Base-by-base conservation (phyloP, 345 rosid species). In the Eucalyptus tenuipes region DNA sequence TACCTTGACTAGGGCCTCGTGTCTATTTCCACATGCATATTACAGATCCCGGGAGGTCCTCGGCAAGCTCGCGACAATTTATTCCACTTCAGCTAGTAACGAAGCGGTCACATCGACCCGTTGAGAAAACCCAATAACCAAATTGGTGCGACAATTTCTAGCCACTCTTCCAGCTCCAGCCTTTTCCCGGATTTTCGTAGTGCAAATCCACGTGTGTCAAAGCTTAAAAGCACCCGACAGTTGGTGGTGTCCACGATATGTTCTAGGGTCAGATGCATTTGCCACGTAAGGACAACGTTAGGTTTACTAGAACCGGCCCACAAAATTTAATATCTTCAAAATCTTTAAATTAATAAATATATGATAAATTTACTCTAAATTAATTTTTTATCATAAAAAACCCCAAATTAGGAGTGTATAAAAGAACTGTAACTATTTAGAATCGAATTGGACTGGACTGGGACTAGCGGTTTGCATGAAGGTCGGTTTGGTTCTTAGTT, bases 401-500 rank as follows among this genome's bases (percentile, higher is more conserved):
- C 3, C 4, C 2, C 9, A 17, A 17, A 50, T 50, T 50, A 50
- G 0, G 53, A 50, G 53, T 50, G 20, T 50, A 50, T 49, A 50
- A 50, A 50, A 49, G 7, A 50, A 50, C 3, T 50, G 2, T 6
- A 50, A 50, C 53, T 50, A 2, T 49, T 16, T 50, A 17, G 2
- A 17, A 50, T 50, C 1, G 2, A 17, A 50, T 17, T 17, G 4
- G 9, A 50, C 1, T 50, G 0, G 9, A 50, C 8, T 50, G 3
- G 53, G 3, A 50, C 9, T 50, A 50, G 53, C 0, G 1, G 8
- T 50, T 50, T 50, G 8, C 53, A 50, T 50, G 22, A 50, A 8
- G 4, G 7, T 17, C 0, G 2, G 4, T 50, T 0, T 50, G 0
- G 22, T 17, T 50, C 53, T 8, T 0, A 1, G 0, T 17, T 50